Base-by-base conservation (phyloP, 169 alveolate genomes). In the Babesia bigemina region DNA sequence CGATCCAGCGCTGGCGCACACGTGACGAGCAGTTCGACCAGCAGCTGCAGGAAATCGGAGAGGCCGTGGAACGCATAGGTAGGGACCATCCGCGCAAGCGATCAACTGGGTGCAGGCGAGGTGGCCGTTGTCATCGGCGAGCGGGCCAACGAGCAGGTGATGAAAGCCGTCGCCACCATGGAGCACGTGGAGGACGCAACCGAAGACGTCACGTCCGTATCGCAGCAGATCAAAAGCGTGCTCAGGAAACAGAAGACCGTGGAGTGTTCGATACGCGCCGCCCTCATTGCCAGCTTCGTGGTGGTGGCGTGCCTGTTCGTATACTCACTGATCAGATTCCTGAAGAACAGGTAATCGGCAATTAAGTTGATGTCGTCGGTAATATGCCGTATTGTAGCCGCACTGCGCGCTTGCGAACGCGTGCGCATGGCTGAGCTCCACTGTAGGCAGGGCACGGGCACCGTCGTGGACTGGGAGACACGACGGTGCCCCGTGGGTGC, bases 1-100 rank as follows among this genome's bases (percentile, higher is more conserved):
- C 88, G 16, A 79, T 89, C 26, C 72, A 84, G 44, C 55, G 84
- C 29, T 89, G 93, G 93, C 71, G 69, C 50, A 72, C 71, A 67
- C 61, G 93, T 33, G 93, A 89, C 69, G 75, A 86, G 67, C 70
- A 55, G 26, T 89, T 89, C 79, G 91, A 89, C 62, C 72, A 78
- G 36, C 92, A 89, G 52, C 72, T 89, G 49, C 67, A 77, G 82
- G 89, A 86, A 74, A 89, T 89, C 45, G 93, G 93, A 45, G 93
- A 89, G 56, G 91, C 90, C 16, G 88, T 89, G 13, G 93, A 89
- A 56, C 79, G 87, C 63, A 89, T 89, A 52, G 93, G 93, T 71
- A 22, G 28, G 72, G 0, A 2, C 2, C 0, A 19, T 16, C 8
- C 16, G 16, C 19, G 11, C 14, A n/a, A 21, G 50, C 21, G 17